phyloP scores from a whole-genome alignment of 2,329 filamentous ascomycete species.

The Xylaria digitata region DNA sequence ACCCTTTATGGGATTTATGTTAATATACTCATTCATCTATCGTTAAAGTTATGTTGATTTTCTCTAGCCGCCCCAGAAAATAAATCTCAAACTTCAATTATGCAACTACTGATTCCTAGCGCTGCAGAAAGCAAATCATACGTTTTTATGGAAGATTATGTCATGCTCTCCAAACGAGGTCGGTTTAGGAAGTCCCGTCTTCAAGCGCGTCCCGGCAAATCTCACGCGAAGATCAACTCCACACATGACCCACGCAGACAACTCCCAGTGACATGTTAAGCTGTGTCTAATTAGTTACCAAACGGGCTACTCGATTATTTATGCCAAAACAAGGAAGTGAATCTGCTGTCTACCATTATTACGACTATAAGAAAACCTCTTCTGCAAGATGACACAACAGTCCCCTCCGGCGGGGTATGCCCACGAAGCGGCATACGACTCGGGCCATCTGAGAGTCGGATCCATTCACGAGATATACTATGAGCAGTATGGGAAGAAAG shows the following conservation, averaged over 20 bases:
- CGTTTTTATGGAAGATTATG: not conserved
- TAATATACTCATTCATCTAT: too few species aligned
- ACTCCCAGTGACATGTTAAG: not conserved
- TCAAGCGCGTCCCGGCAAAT: not conserved
- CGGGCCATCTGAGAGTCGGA: slow-evolving; percentile 30
- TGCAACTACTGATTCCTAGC: not conserved
- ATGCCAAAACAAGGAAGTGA: not conserved
- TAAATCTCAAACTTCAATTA: too few species aligned
- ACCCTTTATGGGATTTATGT: too few species aligned
- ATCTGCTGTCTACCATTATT: not conserved
- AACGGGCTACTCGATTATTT: not conserved
- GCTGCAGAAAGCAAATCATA: not conserved
- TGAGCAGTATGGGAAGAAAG: slow-evolving; percentile 37
- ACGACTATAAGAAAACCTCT: not conserved
- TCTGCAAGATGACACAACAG: slow-evolving; percentile 17
- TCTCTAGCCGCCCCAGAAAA: not conserved
- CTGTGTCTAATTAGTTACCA: not conserved
- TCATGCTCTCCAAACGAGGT: not conserved
- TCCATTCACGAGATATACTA: slow-evolving; percentile 37
- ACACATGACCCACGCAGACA: slow-evolving; percentile 11
- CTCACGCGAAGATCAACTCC: slow-evolving; percentile 2
- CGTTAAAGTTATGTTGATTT: too few species aligned
- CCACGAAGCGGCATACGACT: slow-evolving; percentile 35
- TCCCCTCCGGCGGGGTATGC: slow-evolving; percentile 18
- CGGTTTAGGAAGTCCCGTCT: slow-evolving; percentile 3